Base-by-base conservation (phyloP, 192 early-diverging fungal genomes). In the Coemansia aciculifera region DNA sequence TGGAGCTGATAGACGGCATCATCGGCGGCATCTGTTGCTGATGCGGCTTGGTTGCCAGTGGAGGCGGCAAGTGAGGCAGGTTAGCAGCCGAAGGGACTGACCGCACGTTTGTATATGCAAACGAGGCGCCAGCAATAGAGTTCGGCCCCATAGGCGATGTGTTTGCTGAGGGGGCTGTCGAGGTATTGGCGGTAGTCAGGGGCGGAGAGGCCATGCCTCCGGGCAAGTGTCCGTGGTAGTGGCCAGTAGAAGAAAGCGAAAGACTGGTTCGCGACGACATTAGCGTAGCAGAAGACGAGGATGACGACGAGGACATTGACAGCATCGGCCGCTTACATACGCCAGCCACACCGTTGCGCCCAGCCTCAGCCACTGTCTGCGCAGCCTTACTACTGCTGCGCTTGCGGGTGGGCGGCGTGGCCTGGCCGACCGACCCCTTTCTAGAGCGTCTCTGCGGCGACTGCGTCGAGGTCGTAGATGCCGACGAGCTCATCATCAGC, bases 81-180 rank as follows among this genome's bases (percentile, higher is more conserved):
- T 56, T 29, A 15, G 54, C 15, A 29, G 54, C 31, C 13, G 54
- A 56, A 15, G 54, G 54, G 15, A 56, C 54, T 32, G 54, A 56
- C 5, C 29, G 54, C 54, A 32, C 54, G 5, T 17, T 32, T 7
- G 54, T 56, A 32, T 15, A 56, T 1, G 54, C 54, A 32, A 56
- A 56, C 15, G 54, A 56, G 27, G 29, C 46, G 31, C 27, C 29
- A 7, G 51, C 37, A 3, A 59, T 46, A 43, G 43, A 67, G 2
- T 54, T 62, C n/a, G 66, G 59, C 11, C 64, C 76, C 23, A 63
- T n/a, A 6, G 76, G 76, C 52, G 71, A 78, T 17, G 63, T 48
- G 43, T 60, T 68, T 23, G 67, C 57, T 42, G 67, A 68, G 1
- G 51, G 62, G 3, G 56, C 67, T 29, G 66, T 62, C 43, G 72